Conservation (phyloP, 768 basidiomycete genomes). For the Cystobasidium tubakii region DNA sequence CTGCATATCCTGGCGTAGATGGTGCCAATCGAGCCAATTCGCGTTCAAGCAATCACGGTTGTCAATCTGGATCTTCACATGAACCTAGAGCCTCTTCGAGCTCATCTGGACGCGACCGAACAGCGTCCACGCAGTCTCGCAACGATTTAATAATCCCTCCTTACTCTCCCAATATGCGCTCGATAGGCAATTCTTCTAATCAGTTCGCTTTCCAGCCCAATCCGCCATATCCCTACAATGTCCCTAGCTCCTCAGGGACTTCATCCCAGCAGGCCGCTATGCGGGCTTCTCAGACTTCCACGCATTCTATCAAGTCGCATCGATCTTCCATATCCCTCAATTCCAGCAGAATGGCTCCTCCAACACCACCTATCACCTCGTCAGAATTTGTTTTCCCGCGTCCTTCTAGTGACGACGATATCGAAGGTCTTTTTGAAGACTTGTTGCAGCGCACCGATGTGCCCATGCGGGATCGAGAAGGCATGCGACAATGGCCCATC, state of each 20-base stretch:
- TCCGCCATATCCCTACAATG: neutral
- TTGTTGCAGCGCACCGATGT: conserved; percentile 62
- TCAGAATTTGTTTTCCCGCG: conserved; percentile 66
- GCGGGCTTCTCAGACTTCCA: conserved; percentile 17
- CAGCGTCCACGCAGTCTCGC: neutral
- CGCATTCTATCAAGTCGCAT: conserved; percentile 29
- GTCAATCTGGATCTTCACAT: neutral
- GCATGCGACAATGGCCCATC: conserved; percentile 59
- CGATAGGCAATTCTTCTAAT: conserved; percentile 9
- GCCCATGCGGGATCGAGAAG: conserved; percentile 40
- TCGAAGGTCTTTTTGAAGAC: conserved; percentile 72
- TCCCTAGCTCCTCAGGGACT: neutral
- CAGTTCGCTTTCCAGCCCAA: neutral
- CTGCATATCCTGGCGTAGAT: neutral
- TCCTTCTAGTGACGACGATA: conserved; percentile 68
- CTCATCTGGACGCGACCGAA: neutral
- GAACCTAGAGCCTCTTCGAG: neutral
- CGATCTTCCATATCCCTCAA: conserved; percentile 26
- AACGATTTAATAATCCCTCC: neutral
- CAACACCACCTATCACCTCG: conserved; percentile 23
- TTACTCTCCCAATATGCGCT: conserved; percentile 9
- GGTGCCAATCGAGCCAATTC: neutral
- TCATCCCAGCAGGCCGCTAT: conserved; percentile 2
- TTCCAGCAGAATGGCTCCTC: conserved; percentile 4
- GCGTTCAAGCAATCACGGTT: neutral